Evolutionary conservation across 2,329 filamentous ascomycete species (phyloP).

Genomic region (Alternaria tenuissima): DNA sequence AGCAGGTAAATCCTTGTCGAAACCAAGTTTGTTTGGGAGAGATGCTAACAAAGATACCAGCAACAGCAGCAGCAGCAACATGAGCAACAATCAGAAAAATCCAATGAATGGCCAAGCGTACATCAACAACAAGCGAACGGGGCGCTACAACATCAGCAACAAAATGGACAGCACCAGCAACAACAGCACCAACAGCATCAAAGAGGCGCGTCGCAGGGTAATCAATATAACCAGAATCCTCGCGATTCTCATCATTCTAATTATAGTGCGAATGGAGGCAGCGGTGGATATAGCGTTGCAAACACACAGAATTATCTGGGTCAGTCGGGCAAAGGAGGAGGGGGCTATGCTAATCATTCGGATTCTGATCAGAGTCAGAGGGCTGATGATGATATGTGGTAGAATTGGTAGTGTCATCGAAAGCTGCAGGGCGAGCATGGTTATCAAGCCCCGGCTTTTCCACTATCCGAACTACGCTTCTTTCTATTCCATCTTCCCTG

Average conservation of each 20-base stretch:
- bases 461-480: not conserved
- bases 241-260: conserved; percentile 46
- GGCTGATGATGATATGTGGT: conserved; percentile 52
- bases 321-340: conserved; percentile 33
- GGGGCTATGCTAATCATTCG: conserved; percentile 38
- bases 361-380: conserved; percentile 42
- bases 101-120: conserved; percentile 34
- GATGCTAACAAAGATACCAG: conserved; percentile 7
- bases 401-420: conserved; percentile 11
- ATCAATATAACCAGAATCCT: conserved; percentile 31
- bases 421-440: not conserved
- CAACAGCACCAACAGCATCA: not conserved
- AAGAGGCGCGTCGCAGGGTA: conserved; percentile 9
- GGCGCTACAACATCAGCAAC: conserved; percentile 12
- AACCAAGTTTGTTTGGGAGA: fast-evolving
- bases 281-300: conserved; percentile 47
- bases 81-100: conserved; percentile 29
- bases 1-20: conserved; percentile 35
- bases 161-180: conserved; percentile 21
- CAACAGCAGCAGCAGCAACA: conserved; percentile 27
- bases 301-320: conserved; percentile 49
- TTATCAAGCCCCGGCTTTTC: not conserved
- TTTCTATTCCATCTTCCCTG: not conserved
- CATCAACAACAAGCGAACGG: conserved; percentile 26
- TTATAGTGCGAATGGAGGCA: conserved; percentile 31